A percentile compares a stretch with the other conserved stretches of the same genome.
phyloP scores from a whole-genome alignment of 2,329 filamentous ascomycete species.

The Penicillium sp. region DNA sequence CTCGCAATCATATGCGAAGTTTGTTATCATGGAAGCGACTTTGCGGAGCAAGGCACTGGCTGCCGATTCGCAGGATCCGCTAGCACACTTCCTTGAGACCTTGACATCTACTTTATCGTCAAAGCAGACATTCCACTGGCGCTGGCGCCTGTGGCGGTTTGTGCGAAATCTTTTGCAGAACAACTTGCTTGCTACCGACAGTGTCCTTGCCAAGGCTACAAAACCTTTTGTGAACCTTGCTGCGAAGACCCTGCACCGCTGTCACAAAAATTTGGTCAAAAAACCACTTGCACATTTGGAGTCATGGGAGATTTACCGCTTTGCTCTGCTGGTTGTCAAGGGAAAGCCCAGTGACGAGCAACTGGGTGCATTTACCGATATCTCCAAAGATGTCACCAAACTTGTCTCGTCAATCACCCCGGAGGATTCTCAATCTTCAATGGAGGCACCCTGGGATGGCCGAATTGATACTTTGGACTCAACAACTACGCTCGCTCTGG shows the following conservation, averaged over 20 bases:
- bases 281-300: conserved; percentile 33
- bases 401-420: conserved; percentile 27
- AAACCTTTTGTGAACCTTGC: conserved; percentile 31
- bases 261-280: conserved; percentile 30
- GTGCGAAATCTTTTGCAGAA: conserved; percentile 36
- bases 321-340: conserved; percentile 32
- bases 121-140: conserved; percentile 37
- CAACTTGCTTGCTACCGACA: conserved; percentile 25
- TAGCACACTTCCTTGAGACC: conserved; percentile 30
- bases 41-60: conserved; percentile 29
- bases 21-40: conserved; percentile 40
- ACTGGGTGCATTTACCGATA: conserved; percentile 26
- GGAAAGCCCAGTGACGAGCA: conserved; percentile 21
- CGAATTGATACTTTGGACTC: conserved; percentile 38
- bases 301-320: conserved; percentile 40
- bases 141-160: conserved; percentile 46
- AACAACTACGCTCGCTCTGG: conserved; percentile 33
- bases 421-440: conserved; percentile 28
- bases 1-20: conserved; percentile 35
- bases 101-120: conserved; percentile 33
- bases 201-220: conserved; percentile 21
- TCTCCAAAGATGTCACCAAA: conserved; percentile 28
- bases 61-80: conserved; percentile 24
- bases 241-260: conserved; percentile 31
- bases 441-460: conserved; percentile 40